These are phyloP conservation scores for Plasmodium reichenowi DNA, from an alignment of 169 alveolate genomes.

Conservation along the genomic window DNA sequence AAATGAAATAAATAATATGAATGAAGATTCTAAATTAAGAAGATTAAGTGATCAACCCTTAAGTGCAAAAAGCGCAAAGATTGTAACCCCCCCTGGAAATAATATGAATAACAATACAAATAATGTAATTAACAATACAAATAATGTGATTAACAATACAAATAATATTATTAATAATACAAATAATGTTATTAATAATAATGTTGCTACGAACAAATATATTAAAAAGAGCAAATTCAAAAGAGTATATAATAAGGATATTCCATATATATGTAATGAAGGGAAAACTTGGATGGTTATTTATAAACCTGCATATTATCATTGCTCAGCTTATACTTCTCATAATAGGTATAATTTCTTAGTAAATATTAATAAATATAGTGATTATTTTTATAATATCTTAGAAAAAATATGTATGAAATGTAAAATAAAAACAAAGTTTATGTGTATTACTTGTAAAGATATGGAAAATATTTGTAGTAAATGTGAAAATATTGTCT, in stretches of 20 bases:
- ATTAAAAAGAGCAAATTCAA: constrained; percentile 32
- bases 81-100: neutral
- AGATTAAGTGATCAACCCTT: constrained; percentile 1
- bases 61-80: neutral
- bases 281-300: constrained; percentile 83
- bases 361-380: constrained; percentile 53
- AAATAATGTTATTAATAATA: neutral
- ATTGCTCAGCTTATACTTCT: constrained; percentile 81
- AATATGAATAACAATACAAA: neutral
- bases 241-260: constrained; percentile 75
- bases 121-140: neutral
- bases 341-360: constrained; percentile 58
- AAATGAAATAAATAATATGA: neutral
- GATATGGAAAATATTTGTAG: constrained; percentile 56
- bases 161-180: neutral
- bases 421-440: constrained; percentile 69
- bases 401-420: constrained; percentile 64
- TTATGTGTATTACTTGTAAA: constrained; percentile 62
- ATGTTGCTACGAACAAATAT: neutral
- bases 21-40: constrained; percentile 6
- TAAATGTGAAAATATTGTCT: constrained; percentile 48
- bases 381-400: constrained; percentile 59
- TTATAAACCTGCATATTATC: constrained; percentile 85
- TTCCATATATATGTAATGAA: constrained; percentile 82
- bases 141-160: neutral